A percentile compares a stretch with the other conserved stretches of the same genome.
These are phyloP conservation scores for Fusarium albidum DNA, from an alignment of 2,329 filamentous ascomycete genomes.

Conservation along the genomic window DNA sequence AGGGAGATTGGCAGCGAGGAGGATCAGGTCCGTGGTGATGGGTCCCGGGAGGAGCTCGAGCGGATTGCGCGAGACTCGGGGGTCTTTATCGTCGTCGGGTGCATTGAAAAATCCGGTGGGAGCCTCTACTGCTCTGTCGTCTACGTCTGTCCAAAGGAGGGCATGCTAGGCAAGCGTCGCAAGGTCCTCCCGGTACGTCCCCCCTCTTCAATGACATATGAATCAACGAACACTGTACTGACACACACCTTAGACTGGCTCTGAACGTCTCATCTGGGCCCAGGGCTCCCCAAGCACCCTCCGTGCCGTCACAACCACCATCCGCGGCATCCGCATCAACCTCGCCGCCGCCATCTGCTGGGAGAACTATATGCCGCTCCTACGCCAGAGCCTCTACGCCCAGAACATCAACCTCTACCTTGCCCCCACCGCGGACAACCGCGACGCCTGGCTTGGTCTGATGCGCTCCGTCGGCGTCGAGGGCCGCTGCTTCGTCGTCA, in stretches of 20 bases:
- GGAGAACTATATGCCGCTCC: conserved; percentile 95
- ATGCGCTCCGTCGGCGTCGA: conserved; percentile 85
- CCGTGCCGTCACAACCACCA: conserved; percentile 78
- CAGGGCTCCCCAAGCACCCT: conserved; percentile 83
- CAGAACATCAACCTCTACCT: conserved; percentile 94
- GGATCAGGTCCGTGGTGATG: conserved; percentile 53
- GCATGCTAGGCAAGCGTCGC: conserved; percentile 82
- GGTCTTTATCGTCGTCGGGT: conserved; percentile 81
- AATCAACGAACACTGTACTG: conserved; percentile 4
- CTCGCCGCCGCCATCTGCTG: conserved; percentile 92
- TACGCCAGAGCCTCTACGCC: conserved; percentile 83
- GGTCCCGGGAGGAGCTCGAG: conserved; percentile 83
- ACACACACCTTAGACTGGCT: conserved; percentile 68
- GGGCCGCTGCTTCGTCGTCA: conserved; percentile 85
- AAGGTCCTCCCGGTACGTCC: conserved; percentile 85
- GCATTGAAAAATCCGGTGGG: conserved; percentile 82
- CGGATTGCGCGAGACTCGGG: conserved; percentile 77
- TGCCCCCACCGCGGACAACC: conserved; percentile 85
- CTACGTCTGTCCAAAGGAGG: conserved; percentile 79
- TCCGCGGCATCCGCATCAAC: conserved; percentile 81
- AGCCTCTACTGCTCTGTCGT: conserved; percentile 85
- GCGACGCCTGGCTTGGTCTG: conserved; percentile 83
- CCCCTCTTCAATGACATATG: too few species aligned
- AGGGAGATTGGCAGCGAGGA: conserved; percentile 55
- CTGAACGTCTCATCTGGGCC: conserved; percentile 87